Conservation (phyloP, 2,329 filamentous ascomycete genomes). For the Claviceps sp. region DNA sequence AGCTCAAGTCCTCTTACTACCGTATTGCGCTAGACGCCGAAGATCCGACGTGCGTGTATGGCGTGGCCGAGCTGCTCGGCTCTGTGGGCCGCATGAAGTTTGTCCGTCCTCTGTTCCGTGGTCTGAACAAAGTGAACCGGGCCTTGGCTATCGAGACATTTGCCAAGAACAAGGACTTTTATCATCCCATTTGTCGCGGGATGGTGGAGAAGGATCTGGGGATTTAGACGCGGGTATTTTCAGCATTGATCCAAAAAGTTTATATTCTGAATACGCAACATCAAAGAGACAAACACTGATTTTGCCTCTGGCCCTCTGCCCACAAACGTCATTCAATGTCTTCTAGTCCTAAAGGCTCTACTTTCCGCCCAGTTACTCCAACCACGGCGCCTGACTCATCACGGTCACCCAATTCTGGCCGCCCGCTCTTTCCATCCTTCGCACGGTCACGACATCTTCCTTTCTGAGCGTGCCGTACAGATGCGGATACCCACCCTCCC, state of each 20-base stretch:
- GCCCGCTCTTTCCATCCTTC: slow-evolving; percentile 31
- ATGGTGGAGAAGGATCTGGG: slow-evolving; percentile 79
- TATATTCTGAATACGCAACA: not conserved
- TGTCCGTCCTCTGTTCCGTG: slow-evolving; percentile 71
- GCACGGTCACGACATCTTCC: slow-evolving; percentile 33
- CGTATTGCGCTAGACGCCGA: slow-evolving; percentile 64
- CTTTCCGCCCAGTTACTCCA: slow-evolving; percentile 16
- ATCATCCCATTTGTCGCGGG: slow-evolving; percentile 80
- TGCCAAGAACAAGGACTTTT: slow-evolving; percentile 78
- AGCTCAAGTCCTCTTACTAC: slow-evolving; percentile 71
- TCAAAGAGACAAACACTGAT: not conserved
- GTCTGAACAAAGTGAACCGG: slow-evolving; percentile 60
- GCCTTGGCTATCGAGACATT: slow-evolving; percentile 70
- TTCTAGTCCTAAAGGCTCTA: too few species aligned
- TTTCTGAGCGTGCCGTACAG: slow-evolving; percentile 44
- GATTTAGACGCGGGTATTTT: slow-evolving; percentile 10
- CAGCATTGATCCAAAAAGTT: not conserved
- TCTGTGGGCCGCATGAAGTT: slow-evolving; percentile 94
- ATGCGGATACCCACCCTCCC: slow-evolving; percentile 47
- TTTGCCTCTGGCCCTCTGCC: not conserved
- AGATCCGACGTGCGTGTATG: slow-evolving; percentile 54
- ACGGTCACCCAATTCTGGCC: slow-evolving; percentile 33
- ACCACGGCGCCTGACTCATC: slow-evolving; percentile 27
- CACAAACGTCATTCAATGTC: too few species aligned
- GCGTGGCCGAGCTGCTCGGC: slow-evolving; percentile 62